Base-by-base conservation (phyloP, 192 early-diverging fungal genomes). In the Thoreauomyces humboldtii region DNA sequence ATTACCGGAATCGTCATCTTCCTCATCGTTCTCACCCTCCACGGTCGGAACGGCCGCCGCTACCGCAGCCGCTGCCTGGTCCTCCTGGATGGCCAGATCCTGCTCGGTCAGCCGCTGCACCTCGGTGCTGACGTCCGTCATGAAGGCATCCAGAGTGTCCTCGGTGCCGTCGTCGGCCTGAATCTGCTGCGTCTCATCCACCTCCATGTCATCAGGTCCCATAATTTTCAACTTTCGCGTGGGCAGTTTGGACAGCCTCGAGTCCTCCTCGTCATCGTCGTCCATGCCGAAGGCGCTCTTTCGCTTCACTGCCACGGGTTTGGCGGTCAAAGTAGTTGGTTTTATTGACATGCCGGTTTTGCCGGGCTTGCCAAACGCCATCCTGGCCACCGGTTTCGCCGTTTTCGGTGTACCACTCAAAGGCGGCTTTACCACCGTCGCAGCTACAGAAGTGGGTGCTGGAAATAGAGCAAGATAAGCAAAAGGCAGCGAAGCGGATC, bases 61-160 rank as follows among this genome's bases (percentile, higher is more conserved):
- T 7, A 2, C 47, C 9, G 27, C 42, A 17, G 22, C 44, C 14
- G 36, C 48, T 7, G 59, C 56, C n/a, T 70, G 47, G 12, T 53
- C 37, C 34, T 31, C 51, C 27, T 73, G 56, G 22, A 69, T 38
- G 25, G 61, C 29, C 62, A 65, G 35, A 44, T 88, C 84, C 42
- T 86, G 78, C 61, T 90, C 78, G 27, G 86, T 82, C 33, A 91
- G 66, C 51, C 87, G 77, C 27, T 81, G 74, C n/a, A 88, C 83
- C 50, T 92, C 87, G 0, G 85, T 78, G 27, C 71, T 84, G 4
- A 97, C 92, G 70, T 85, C 85, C 24, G 84, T 81, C 95, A 98
- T 98, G 67, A 82, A 98, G 24, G 88, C 90, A 53, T 98, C 95
- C 55, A 81, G 47, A 7, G 75, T 54, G 60, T 80, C 76, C 45